Evolutionary conservation across 208 protist genomes (phyloP).

Genomic region (Acanthamoeba healyi): DNA sequence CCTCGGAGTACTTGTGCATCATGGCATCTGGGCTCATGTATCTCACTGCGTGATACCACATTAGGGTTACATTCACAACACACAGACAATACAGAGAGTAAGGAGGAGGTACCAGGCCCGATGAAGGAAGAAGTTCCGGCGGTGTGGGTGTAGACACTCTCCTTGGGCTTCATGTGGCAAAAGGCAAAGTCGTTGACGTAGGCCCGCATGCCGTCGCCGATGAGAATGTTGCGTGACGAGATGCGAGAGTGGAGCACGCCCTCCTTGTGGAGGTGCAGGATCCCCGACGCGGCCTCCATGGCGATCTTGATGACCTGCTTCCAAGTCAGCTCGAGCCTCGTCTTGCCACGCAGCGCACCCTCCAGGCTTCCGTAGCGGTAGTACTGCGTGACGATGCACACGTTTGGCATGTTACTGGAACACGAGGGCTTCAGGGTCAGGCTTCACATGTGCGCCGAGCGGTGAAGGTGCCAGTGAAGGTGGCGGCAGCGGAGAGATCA

Average conservation of each 20-base stretch:
- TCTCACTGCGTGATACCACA: background rate
- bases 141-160: conserved; percentile 28
- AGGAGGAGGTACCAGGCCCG: background rate
- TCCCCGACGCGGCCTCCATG: conserved; percentile 11
- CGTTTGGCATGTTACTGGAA: conserved; percentile 3
- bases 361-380: conserved; percentile 52
- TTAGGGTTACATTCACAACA: background rate
- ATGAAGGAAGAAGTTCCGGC: conserved; percentile 30
- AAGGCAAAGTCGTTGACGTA: conserved; percentile 65
- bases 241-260: conserved; percentile 53
- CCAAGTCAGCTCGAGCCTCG: conserved; percentile 19
- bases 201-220: conserved; percentile 9
- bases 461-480: too few species aligned
- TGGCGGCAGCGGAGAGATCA: background rate
- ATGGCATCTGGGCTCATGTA: conserved; percentile 63
- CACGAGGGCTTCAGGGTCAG: too few species aligned
- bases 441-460: background rate
- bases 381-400: conserved; percentile 47
- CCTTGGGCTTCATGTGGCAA: conserved; percentile 35
- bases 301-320: conserved; percentile 58
- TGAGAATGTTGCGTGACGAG: conserved; percentile 58
- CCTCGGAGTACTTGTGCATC: conserved; percentile 62
- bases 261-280: conserved; percentile 64
- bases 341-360: background rate
- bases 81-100: background rate